phyloP scores from a whole-genome alignment of 371 early-diverging fungal genomes.

The Mortierella sp. region DNA sequence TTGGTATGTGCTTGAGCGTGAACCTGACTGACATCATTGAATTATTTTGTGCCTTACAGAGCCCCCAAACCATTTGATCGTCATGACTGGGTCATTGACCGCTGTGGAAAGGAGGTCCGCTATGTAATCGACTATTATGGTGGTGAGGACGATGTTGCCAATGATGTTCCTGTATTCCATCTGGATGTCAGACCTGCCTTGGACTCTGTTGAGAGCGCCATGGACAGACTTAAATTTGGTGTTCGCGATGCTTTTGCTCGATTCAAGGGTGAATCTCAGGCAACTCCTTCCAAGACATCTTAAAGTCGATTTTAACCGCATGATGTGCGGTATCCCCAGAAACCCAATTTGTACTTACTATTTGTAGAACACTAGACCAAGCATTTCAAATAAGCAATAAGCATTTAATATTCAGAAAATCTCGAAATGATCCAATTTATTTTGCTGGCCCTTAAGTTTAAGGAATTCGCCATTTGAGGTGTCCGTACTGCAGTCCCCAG shows the following conservation, averaged over 20 bases:
- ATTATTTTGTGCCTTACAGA: conserved; percentile 39
- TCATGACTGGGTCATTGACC: conserved; percentile 84
- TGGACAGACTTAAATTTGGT: conserved; percentile 71
- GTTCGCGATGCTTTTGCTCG: conserved; percentile 53
- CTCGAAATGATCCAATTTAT: no score
- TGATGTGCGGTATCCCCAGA: background rate
- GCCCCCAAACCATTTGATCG: conserved; percentile 82
- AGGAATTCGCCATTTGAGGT: background rate
- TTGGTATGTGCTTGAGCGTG: background rate
- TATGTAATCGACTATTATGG: conserved; percentile 87
- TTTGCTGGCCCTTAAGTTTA: conserved; percentile 17
- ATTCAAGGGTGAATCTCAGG: conserved; percentile 28
- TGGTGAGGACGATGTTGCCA: conserved; percentile 70
- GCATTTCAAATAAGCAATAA: no score
- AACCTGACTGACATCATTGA: background rate
- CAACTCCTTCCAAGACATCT: conserved; percentile 29
- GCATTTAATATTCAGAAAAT: background rate
- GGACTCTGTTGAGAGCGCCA: conserved; percentile 73
- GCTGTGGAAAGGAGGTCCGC: conserved; percentile 78
- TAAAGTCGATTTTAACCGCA: conserved; percentile 4
- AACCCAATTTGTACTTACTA: background rate
- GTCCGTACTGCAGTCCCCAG: background rate
- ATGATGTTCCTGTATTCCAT: conserved; percentile 80
- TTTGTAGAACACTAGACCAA: conserved; percentile 12
- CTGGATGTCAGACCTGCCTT: conserved; percentile 88